phyloP scores from a whole-genome alignment of 1,284 basidiomycete genomes.

The Pterulicium gracile region DNA sequence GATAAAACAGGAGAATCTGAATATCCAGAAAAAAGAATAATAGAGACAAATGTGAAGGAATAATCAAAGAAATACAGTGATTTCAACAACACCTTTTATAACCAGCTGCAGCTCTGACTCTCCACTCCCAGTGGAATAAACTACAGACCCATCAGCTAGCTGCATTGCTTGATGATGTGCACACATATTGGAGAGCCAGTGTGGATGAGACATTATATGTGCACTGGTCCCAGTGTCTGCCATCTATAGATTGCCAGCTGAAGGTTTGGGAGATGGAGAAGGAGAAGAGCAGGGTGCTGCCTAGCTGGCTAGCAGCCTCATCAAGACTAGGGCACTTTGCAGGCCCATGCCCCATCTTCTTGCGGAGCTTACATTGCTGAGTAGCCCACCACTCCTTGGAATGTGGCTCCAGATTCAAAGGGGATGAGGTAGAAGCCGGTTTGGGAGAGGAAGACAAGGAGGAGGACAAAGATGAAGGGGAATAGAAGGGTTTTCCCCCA shows the following conservation, averaged over 20 bases:
- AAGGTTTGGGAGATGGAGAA: neutral
- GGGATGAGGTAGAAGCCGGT: neutral
- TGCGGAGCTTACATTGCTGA: neutral
- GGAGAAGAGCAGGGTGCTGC: neutral
- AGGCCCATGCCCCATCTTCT: neutral
- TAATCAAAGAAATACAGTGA: too few relatives aligned
- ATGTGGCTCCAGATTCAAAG: too few relatives aligned
- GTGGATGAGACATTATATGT: conserved; percentile 1
- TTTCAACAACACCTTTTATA: too few relatives aligned
- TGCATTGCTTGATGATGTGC: neutral
- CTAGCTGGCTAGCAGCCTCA: neutral
- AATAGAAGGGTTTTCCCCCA: neutral
- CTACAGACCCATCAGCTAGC: neutral
- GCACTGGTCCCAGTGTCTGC: conserved; percentile 9
- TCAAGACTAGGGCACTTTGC: neutral
- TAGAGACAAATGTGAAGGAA: too few relatives aligned
- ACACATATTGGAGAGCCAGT: conserved; percentile 1
- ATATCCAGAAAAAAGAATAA: too few relatives aligned
- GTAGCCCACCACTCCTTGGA: too few relatives aligned
- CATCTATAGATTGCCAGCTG: conserved; percentile 7
- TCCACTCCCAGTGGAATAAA: neutral
- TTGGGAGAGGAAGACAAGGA: neutral
- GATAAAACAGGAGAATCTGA: too few relatives aligned
- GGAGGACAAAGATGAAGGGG: neutral
- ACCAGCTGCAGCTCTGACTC: neutral